Conservation (phyloP, 352 stramenopile genomes). For the Phytophthora brassicae region DNA sequence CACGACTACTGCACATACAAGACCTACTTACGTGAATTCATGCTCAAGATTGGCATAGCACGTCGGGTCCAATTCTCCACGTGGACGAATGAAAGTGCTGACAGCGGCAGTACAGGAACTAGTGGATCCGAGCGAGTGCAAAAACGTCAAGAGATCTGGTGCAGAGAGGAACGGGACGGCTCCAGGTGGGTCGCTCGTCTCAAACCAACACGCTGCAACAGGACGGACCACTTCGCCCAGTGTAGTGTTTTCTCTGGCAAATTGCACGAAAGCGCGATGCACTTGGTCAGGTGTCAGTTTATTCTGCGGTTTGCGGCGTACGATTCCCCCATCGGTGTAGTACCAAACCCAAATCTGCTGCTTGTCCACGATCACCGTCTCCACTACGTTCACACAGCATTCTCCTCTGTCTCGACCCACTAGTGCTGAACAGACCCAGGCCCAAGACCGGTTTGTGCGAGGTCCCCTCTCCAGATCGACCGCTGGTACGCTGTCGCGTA, state of each 20-base stretch:
- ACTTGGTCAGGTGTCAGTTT: slow-evolving; percentile 53
- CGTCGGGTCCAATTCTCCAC: slow-evolving; percentile 62
- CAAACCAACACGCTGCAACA: slow-evolving; percentile 67
- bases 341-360: slow-evolving; percentile 84
- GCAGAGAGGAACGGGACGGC: slow-evolving; percentile 51
- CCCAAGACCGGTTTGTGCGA: slow-evolving; percentile 56
- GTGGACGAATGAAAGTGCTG: slow-evolving; percentile 62
- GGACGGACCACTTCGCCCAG: slow-evolving; percentile 26
- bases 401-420: slow-evolving; percentile 61
- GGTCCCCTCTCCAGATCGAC: slow-evolving; percentile 51
- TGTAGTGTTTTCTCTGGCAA: slow-evolving; percentile 16
- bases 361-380: slow-evolving; percentile 75
- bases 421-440: slow-evolving; percentile 69
- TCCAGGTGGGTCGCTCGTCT: slow-evolving; percentile 45
- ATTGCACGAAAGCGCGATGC: slow-evolving; percentile 38
- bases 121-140: slow-evolving; percentile 42
- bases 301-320: slow-evolving; percentile 58
- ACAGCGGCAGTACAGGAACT: slow-evolving; percentile 41
- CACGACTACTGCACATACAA: slow-evolving; percentile 25
- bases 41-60: slow-evolving; percentile 79
- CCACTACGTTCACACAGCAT: slow-evolving; percentile 55
- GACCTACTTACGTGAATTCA: slow-evolving; percentile 58
- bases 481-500: slow-evolving; percentile 51
- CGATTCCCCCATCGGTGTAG: slow-evolving; percentile 47
- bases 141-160: slow-evolving; percentile 49